Evolutionary conservation across 768 basidiomycete species (phyloP), one percentile per base, ranked within the genome.

Genomic region (Auricularia auricula-judae): DNA sequence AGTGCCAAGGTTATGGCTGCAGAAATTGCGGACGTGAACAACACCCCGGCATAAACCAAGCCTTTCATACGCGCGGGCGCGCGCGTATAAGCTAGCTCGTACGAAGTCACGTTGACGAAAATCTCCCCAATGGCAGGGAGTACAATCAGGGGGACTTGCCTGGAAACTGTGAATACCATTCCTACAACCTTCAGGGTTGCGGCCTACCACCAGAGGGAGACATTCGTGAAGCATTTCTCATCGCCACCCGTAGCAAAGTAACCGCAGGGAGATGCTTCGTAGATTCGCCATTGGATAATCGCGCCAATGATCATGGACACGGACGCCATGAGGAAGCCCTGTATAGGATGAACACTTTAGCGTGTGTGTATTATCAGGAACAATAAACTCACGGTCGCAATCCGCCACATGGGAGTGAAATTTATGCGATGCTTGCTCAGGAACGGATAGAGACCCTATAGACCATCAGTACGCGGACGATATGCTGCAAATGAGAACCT

Each of bases 391-490:
- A 51, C 47, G 5, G 47, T 62, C 3, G 65, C 62, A 66, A 69
- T 67, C 39, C 69, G 62, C 23, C 61, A 65, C 64, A 71, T 66
- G 1, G 75, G 74, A 39, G 69, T 67, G 44, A 74, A 65, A 21
- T 70, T 70, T 64, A 67, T 66, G 12, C 70, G 68, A 4, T 69
- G 61, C 64, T 67, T 71, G 12, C 63, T 56, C 10, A 74, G 62
- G 42, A 67, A 58, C 3, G 74, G 73, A 68, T 75, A 74, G 53
- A 75, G 10, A 39, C 59, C 77, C 4, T 74, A 81, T 39, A 82
- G 83, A 10, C 80, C 84, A 14, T 42, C 39, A 42, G 39, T 29
- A 29, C 29, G 29, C 29, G 29, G 29, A 29, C 29, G 29, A 29
- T 29, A 29, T 29, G 29, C 29, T 29, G 29, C 29, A 29, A 29